phyloP scores from a whole-genome alignment of 2,329 filamentous ascomycete species.

The Arthrobotrys iridis region DNA sequence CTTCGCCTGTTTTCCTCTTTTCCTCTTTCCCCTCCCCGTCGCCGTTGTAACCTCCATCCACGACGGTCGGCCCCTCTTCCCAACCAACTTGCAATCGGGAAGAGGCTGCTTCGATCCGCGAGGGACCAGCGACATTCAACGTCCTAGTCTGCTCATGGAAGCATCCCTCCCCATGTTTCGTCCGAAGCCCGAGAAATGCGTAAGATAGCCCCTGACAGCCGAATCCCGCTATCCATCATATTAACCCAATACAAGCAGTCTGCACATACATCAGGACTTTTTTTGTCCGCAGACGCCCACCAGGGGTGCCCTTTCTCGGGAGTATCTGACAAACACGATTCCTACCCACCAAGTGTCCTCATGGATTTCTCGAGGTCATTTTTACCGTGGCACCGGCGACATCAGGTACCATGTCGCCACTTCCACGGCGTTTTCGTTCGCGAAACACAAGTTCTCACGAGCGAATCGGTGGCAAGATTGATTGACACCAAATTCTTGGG shows the following conservation, averaged over 20 bases:
- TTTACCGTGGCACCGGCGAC: background rate
- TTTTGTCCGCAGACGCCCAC: background rate
- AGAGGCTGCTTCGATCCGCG: conserved; percentile 48
- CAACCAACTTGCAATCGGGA: conserved; percentile 40
- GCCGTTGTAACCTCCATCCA: conserved; percentile 21
- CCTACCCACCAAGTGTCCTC: conserved; percentile 7
- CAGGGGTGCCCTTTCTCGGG: conserved; percentile 1
- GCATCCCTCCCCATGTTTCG: conserved; percentile 41
- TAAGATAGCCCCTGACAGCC: background rate
- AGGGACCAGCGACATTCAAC: background rate
- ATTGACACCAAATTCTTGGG: background rate
- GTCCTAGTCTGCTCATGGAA: conserved; percentile 25
- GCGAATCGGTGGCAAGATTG: background rate
- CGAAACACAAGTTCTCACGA: background rate
- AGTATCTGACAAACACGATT: background rate
- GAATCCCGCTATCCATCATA: no score
- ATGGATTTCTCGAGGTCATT: background rate
- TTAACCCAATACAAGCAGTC: no score
- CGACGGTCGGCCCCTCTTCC: conserved; percentile 50
- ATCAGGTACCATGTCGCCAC: background rate
- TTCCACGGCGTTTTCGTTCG: background rate
- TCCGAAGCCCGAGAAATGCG: conserved; percentile 13
- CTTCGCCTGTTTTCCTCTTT: conserved; percentile 24
- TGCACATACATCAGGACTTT: no score
- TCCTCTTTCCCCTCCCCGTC: conserved; percentile 30